Percentiles rank a stretch among this genome's conserved stretches.
Conservation (phyloP, 352 stramenopile genomes). For the Pythium phragmiticola region DNA sequence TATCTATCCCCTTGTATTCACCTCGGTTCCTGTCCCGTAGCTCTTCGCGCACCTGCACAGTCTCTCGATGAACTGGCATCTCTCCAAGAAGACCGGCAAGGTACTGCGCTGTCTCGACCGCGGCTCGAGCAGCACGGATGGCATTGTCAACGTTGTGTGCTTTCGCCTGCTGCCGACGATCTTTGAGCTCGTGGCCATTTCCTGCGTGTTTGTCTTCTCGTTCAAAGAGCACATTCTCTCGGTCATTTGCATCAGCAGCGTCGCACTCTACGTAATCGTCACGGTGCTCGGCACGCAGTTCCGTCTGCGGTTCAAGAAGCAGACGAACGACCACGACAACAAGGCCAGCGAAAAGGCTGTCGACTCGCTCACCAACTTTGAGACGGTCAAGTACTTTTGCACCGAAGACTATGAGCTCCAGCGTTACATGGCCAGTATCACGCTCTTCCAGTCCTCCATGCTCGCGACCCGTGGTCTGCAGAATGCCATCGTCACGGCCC, state of each 20-base stretch:
- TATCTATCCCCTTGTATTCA: neutral
- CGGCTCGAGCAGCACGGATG: slow-evolving; percentile 84
- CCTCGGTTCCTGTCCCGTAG: slow-evolving; percentile 21
- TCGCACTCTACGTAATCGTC: slow-evolving; percentile 91
- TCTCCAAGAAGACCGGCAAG: slow-evolving; percentile 97
- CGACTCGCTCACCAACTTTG: slow-evolving; percentile 97
- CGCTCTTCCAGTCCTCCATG: slow-evolving; percentile 88
- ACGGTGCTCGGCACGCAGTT: slow-evolving; percentile 84
- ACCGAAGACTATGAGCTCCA: slow-evolving; percentile 91
- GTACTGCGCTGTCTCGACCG: slow-evolving; percentile 91
- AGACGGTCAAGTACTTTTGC: slow-evolving; percentile 97
- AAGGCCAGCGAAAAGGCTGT: slow-evolving; percentile 94
- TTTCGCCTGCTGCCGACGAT: slow-evolving; percentile 95
- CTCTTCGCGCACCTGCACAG: slow-evolving; percentile 93
- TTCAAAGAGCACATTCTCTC: slow-evolving; percentile 92
- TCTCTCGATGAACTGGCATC: slow-evolving; percentile 96
- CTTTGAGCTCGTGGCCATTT: slow-evolving; percentile 93
- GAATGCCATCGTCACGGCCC: slow-evolving; percentile 91
- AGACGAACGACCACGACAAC: slow-evolving; percentile 95
- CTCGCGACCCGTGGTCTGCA: slow-evolving; percentile 90
- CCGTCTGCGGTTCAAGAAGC: slow-evolving; percentile 88
- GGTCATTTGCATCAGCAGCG: slow-evolving; percentile 84
- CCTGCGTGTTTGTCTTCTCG: slow-evolving; percentile 83
- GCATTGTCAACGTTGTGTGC: slow-evolving; percentile 97
- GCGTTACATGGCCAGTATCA: slow-evolving; percentile 77